Evolutionary conservation across 345 rosid species (phyloP), one percentile per base, ranked within the genome.

Genomic region (Gossypium australe): DNA sequence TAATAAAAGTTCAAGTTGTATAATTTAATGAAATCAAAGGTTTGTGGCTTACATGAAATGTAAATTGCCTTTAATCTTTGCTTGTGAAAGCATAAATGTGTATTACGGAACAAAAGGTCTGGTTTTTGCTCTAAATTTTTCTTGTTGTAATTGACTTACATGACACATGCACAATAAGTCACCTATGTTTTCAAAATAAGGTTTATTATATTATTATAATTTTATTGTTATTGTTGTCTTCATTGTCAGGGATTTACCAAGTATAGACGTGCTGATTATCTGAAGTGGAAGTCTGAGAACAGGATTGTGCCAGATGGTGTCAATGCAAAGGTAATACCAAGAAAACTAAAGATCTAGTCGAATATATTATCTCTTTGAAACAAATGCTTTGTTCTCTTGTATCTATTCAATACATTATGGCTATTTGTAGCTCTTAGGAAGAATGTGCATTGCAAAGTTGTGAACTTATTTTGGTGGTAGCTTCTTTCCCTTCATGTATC

Each of bases 221-320:
- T 51, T 16, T 7, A 51, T 51, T 7, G 7, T 1, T 53, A 16
- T 53, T 53, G 17, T 53, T 3, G 27, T 45, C 58, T 20, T 25
- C 57, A 43, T 20, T 77, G 59, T 57, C 77, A 86, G 87, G 90
- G 90, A 5, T 87, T 87, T 65, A 84, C 90, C 58, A 87, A 85
- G 73, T 84, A 80, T 45, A 79, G 70, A 82, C 86, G 87, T 67
- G 83, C 83, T 49, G 88, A 87, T 45, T 87, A 87, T 80, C 70
- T 85, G 0, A 84, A 25, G 82, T 70, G 82, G 67, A 87, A 85
- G 67, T 77, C 78, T 2, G 82, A 80, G 16, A 82, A 82, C 81
- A 80, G 90, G 77, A 84, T 87, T 70, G 63, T 78, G 17, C 84
- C 88, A 2, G 88, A 87, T 65, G 90, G 90, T 68, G 88, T 87